A percentile compares a stretch with the other conserved stretches of the same genome.
These are phyloP conservation scores for Straminergon stramineum DNA, from an alignment of 225 moss, liverwort and hornwort genomes.

Conservation along the genomic window DNA sequence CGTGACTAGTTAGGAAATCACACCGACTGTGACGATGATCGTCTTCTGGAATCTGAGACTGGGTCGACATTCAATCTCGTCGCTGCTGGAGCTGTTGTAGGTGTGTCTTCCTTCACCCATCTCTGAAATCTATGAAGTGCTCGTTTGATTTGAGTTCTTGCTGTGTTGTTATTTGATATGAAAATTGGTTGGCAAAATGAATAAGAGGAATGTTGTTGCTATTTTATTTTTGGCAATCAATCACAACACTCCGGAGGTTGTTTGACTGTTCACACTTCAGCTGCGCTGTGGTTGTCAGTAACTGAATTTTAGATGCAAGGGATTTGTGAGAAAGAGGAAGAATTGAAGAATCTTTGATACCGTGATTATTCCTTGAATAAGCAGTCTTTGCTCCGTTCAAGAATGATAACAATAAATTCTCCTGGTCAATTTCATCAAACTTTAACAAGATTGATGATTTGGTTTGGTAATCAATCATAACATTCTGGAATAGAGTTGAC, in stretches of 20 bases:
- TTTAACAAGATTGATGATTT: background rate
- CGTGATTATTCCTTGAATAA: background rate
- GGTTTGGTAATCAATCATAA: background rate
- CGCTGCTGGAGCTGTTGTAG: background rate
- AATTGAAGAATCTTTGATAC: background rate
- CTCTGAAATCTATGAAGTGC: background rate
- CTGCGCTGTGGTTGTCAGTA: background rate
- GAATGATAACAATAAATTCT: background rate
- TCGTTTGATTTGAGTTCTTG: background rate
- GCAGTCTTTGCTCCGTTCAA: background rate
- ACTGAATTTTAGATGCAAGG: background rate
- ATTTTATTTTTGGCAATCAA: background rate
- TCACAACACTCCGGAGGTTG: background rate
- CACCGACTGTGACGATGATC: background rate
- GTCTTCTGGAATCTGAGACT: background rate
- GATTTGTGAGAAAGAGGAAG: background rate
- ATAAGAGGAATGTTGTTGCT: background rate
- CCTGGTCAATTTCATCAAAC: background rate
- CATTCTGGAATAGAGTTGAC: background rate
- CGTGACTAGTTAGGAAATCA: background rate
- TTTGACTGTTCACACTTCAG: background rate
- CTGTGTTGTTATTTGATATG: background rate
- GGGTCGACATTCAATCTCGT: background rate
- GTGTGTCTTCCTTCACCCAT: background rate
- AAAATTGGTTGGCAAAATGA: background rate